Base-by-base conservation (phyloP, 768 basidiomycete species). In the Pleurotus cornucopiae region DNA sequence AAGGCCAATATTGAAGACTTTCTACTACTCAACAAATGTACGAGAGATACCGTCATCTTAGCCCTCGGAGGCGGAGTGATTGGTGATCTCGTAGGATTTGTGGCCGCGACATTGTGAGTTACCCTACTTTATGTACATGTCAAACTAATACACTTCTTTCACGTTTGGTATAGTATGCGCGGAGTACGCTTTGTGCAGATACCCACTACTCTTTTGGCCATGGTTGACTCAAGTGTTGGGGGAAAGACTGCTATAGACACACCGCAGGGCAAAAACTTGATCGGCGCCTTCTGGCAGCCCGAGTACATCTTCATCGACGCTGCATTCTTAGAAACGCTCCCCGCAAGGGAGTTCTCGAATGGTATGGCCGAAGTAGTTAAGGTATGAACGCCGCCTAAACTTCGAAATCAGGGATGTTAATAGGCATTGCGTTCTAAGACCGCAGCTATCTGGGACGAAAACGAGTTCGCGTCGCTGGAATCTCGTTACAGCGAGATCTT, bases 161-260 rank as follows among this genome's bases (percentile, higher is more conserved):
- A 39, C 43, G n/a, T 30, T 45, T 58, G 21, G 14, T 48, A 44
- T 60, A 96, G 94, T 74, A 99, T 99, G 97, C 89, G 97, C 53
- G 97, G 97, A 5, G 84, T 98, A 20, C 90, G 89, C 55, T 91
- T 96, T 71, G 87, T 92, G 18, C 97, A 99, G 73, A 91, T 99
- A 55, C 97, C 97, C 0, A 98, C 97, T 0, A 97, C 95, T 0
- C 78, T 99, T 1, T 81, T 99, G 57, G 94, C 95, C 5, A 99
- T 99, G 97, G 97, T 99, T 20, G 97, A 99, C 71, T 98, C 95
- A 0, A 88, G 92, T 58, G 87, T 99, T 44, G 97, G 97, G 4
- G 96, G 97, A 37, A 99, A 98, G 78, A 99, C 97, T 0, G 96
- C 97, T n/a, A 94, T 98, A 59, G 97, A 99, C 68, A 98, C 96